These are phyloP conservation scores for Leccinum pachyderme DNA, from an alignment of 1,284 basidiomycete species.

Conservation along the genomic window DNA sequence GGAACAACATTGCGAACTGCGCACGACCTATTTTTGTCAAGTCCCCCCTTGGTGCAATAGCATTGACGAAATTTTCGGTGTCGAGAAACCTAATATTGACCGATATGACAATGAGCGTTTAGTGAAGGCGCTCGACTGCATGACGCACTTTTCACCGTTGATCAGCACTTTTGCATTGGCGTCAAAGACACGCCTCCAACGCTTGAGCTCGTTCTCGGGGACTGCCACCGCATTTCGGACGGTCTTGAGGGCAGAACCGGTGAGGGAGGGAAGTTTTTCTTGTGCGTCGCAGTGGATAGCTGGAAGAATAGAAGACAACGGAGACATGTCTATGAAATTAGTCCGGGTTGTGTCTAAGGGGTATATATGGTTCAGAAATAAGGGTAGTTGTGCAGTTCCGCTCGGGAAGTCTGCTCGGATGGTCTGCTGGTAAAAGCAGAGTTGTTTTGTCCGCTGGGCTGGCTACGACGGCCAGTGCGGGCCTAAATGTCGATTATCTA, in stretches of 20 bases:
- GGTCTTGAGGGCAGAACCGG: slow-evolving; percentile 55
- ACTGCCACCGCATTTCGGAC: slow-evolving; percentile 69
- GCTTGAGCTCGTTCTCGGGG: slow-evolving; percentile 78
- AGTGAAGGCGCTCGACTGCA: slow-evolving; percentile 22
- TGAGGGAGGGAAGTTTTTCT: slow-evolving; percentile 35
- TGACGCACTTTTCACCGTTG: slow-evolving; percentile 73
- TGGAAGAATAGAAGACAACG: slow-evolving; percentile 41
- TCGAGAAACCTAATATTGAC: slow-evolving; percentile 65
- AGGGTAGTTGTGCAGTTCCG: slow-evolving; percentile 20
- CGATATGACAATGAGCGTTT: slow-evolving; percentile 5
- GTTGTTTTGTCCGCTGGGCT: slow-evolving; percentile 9
- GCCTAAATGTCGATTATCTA: slow-evolving; percentile 29
- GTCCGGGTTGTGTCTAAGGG: slow-evolving; percentile 26
- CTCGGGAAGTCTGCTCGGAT: slow-evolving; percentile 10
- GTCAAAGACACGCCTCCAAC: slow-evolving; percentile 87
- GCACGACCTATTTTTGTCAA: slow-evolving; percentile 80
- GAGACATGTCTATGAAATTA: slow-evolving; percentile 34
- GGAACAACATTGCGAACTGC: slow-evolving; percentile 87
- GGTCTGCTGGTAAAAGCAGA: slow-evolving; percentile 5
- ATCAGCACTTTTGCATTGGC: slow-evolving; percentile 68
- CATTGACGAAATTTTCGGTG: slow-evolving; percentile 84
- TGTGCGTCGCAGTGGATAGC: slow-evolving; percentile 54
- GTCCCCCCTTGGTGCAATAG: slow-evolving; percentile 85
- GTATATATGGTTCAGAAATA: slow-evolving; percentile 31
- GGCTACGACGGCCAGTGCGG: slow-evolving; percentile 9